phyloP scores from a whole-genome alignment of 345 rosid species.

The Citrus australasica region DNA sequence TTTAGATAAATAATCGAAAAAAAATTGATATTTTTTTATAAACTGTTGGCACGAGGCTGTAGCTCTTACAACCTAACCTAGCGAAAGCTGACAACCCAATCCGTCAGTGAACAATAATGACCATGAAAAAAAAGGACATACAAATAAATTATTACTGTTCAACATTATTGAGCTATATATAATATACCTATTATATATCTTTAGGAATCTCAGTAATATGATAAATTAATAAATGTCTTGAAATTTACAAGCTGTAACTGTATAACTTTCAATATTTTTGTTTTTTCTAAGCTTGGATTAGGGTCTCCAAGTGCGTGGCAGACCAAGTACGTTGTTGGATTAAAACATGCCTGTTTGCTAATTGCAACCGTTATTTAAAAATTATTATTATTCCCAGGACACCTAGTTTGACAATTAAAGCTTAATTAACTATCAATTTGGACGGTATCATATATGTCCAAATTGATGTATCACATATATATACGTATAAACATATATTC shows the following conservation, averaged over 20 bases:
- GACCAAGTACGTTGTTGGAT: conserved; percentile 23
- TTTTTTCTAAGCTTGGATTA: neutral
- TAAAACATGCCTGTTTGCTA: conserved; percentile 10
- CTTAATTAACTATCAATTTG: neutral
- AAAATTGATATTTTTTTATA: too few relatives aligned
- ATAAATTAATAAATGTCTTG: neutral
- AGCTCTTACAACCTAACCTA: neutral
- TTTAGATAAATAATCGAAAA: too few relatives aligned
- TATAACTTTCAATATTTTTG: neutral
- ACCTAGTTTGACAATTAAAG: neutral
- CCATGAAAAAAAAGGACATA: neutral
- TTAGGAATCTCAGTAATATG: neutral
- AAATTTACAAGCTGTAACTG: neutral
- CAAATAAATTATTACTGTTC: neutral
- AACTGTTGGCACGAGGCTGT: neutral
- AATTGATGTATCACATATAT: too few relatives aligned
- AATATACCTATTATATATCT: neutral
- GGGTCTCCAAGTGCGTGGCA: conserved; percentile 5
- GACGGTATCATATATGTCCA: too few relatives aligned
- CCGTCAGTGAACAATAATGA: neutral
- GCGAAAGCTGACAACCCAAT: neutral
- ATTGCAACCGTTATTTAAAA: too few relatives aligned
- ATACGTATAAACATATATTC: accelerated
- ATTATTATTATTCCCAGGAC: neutral
- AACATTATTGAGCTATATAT: neutral